Conservation (phyloP, 2,329 filamentous ascomycete species). For the Sclerotinia spermophila region DNA sequence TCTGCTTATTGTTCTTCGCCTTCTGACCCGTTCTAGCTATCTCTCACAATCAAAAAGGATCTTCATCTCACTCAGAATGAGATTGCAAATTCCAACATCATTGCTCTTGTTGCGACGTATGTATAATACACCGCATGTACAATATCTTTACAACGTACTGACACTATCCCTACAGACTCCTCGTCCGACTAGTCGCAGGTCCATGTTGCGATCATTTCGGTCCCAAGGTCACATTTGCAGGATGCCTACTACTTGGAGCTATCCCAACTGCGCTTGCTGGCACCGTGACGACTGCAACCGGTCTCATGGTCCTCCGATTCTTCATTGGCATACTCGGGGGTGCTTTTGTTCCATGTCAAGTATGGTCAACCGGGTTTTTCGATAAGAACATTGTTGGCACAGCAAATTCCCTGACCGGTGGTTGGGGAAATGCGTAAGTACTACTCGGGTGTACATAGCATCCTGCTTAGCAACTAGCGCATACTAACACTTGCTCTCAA, state of each 20-base stretch:
- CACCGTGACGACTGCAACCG: constrained; percentile 62
- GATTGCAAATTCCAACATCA: constrained; percentile 86
- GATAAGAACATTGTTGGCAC: constrained; percentile 90
- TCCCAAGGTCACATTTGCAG: constrained; percentile 74
- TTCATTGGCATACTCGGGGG: constrained; percentile 78
- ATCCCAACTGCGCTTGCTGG: constrained; percentile 81
- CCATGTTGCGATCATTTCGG: constrained; percentile 84
- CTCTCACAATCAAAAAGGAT: constrained; percentile 73
- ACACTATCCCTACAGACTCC: constrained; percentile 40
- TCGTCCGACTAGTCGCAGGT: constrained; percentile 74
- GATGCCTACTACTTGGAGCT: constrained; percentile 70
- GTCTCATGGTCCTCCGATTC: constrained; percentile 71
- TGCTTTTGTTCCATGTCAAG: constrained; percentile 80
- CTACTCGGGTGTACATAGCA: background rate
- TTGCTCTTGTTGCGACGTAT: constrained; percentile 66
- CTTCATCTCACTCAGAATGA: constrained; percentile 66
- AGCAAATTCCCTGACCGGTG: constrained; percentile 79
- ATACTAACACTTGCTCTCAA: background rate
- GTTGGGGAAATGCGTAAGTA: constrained; percentile 68
- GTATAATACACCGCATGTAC: constrained; percentile 11
- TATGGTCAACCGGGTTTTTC: constrained; percentile 90
- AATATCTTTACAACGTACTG: background rate
- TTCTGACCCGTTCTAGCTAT: constrained; percentile 39
- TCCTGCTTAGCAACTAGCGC: background rate
- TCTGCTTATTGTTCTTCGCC: constrained; percentile 21